Base-by-base conservation (phyloP, 352 stramenopile genomes). In the Sclerospora graminicola region DNA sequence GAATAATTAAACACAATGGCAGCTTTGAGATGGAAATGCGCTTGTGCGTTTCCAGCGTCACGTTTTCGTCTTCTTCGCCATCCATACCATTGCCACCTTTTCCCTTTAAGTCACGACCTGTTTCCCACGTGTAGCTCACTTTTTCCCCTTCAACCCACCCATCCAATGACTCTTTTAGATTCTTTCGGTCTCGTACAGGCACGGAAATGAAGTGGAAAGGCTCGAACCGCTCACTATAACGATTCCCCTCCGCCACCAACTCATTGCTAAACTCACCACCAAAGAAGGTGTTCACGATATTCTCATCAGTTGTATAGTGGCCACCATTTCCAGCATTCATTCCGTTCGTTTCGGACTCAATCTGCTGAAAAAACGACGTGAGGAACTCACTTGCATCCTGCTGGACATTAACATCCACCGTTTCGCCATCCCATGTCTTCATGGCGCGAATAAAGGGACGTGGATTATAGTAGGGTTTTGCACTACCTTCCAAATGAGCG, bases 351-450 rank as follows among this genome's bases (percentile, higher is more conserved):
- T 93, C 82, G 2, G 79, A 89, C 60, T 95, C 82, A 16, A 96
- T 75, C 48, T 96, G 81, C 51, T 96, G 84, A 42, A 97, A 92
- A 38, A 97, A 96, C n/a, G 78, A 86, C 1, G 85, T 90, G 26
- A 97, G 52, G 48, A 97, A 97, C 59, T 97, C 89, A 24, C 82
- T 94, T 2, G 88, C 89, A 46, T 97, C 89, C 55, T 97, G 86
- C 60, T 97, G 89, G 23, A 93, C 47, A 45, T 84, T 91, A 21
- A 96, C 76, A 54, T 96, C 79, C 36, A 96, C 79, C 8, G 68
- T 68, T 49, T 92, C 69, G 37, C 84, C 85, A 26, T 95, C 82
- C 72, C 79, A 94, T 7, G 89, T 90, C 45, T 90, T 91, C 49
- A 95, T 77, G 19, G 83, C 73, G 1, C 47, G 52, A 8, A 74